These are phyloP conservation scores for Sclerospora graminicola DNA, from an alignment of 352 stramenopile species.

Conservation along the genomic window DNA sequence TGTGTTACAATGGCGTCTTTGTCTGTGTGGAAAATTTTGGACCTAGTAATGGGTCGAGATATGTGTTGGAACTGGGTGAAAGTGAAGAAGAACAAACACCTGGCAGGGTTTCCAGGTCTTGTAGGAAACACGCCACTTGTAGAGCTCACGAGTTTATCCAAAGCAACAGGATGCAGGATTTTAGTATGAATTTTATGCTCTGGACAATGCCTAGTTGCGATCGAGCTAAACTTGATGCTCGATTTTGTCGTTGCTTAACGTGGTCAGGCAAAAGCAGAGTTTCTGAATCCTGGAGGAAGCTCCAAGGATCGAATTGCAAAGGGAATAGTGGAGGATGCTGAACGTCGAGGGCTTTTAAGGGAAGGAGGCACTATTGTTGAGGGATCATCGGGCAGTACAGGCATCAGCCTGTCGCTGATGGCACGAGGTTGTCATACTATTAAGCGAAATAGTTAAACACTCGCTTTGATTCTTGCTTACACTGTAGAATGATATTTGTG, in stretches of 20 bases:
- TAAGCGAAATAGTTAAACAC: constrained; percentile 1
- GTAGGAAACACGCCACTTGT: constrained; percentile 92
- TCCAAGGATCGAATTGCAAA: constrained; percentile 96
- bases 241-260: not conserved
- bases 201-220: not conserved
- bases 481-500: not conserved
- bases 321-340: constrained; percentile 91
- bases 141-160: constrained; percentile 83
- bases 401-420: constrained; percentile 93
- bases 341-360: constrained; percentile 80
- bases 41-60: constrained; percentile 20
- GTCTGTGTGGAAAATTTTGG: constrained; percentile 59
- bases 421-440: constrained; percentile 39
- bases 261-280: constrained; percentile 90
- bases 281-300: constrained; percentile 94
- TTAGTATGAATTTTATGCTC: constrained; percentile 28
- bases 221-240: not conserved
- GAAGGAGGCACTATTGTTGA: constrained; percentile 93
- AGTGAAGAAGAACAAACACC: constrained; percentile 14
- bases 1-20: constrained; percentile 51
- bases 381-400: constrained; percentile 95
- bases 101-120: constrained; percentile 63
- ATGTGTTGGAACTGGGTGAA: constrained; percentile 15
- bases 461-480: constrained; percentile 1
- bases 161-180: constrained; percentile 85